phyloP scores from a whole-genome alignment of 78 protist genomes.

The Emiliania huxleyi region DNA sequence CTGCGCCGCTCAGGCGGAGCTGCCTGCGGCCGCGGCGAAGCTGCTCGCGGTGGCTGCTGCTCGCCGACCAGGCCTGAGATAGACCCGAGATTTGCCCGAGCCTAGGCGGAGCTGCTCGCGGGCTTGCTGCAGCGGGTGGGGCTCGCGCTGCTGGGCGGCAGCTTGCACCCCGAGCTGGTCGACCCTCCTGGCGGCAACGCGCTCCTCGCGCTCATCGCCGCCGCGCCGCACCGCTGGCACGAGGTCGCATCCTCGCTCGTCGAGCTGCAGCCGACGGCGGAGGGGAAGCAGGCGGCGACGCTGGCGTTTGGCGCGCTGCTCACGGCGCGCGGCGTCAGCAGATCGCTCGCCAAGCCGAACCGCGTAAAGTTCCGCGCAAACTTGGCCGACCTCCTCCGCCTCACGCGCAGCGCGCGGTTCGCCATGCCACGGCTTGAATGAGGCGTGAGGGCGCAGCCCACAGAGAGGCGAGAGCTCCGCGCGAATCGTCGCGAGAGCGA shows the following conservation, averaged over 20 bases:
- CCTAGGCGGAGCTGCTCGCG: not conserved
- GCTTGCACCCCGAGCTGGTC: not conserved
- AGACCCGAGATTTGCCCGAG: too few species aligned
- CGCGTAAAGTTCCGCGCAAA: not conserved
- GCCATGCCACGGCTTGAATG: not conserved
- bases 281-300: not conserved
- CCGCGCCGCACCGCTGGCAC: not conserved
- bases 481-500: too few species aligned
- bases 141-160: not conserved
- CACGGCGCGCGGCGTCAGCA: not conserved
- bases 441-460: too few species aligned
- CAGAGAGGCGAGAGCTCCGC: too few species aligned
- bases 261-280: not conserved
- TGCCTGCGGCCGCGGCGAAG: too few species aligned
- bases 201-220: constrained; percentile 1
- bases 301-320: not conserved
- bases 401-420: not conserved
- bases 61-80: too few species aligned
- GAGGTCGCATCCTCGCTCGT: not conserved
- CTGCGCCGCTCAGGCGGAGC: not conserved
- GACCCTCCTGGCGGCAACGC: not conserved
- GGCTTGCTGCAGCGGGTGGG: not conserved
- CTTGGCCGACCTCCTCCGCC: not conserved
- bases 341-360: not conserved
- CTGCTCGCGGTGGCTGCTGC: too few species aligned